These are phyloP conservation scores for Xylaria intraflava DNA, from an alignment of 495 filamentous ascomycete genomes.

Conservation along the genomic window DNA sequence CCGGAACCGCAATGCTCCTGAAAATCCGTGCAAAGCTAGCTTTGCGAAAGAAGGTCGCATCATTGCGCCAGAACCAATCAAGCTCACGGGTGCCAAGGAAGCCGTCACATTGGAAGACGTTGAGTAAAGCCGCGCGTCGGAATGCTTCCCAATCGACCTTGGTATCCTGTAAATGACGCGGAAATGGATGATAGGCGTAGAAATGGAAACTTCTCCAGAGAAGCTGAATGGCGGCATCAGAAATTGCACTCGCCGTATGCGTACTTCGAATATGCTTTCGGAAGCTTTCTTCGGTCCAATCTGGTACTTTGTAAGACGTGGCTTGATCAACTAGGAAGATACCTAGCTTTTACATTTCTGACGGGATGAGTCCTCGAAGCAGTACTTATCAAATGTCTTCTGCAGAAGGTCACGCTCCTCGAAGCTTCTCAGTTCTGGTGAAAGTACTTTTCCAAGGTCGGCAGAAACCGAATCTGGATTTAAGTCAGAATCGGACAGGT, in stretches of 20 bases:
- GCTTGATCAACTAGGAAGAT: no score
- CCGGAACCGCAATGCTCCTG: neutral
- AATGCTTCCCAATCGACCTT: neutral
- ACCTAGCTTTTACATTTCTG: slow-evolving; percentile 1
- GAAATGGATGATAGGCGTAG: slow-evolving; percentile 1
- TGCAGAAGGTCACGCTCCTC: neutral
- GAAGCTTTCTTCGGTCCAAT: slow-evolving; percentile 2
- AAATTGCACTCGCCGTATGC: neutral
- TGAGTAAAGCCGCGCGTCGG: neutral
- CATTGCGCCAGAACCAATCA: slow-evolving; percentile 10
- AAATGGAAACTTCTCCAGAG: slow-evolving; percentile 2
- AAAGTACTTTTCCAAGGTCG: neutral
- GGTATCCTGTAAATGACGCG: neutral
- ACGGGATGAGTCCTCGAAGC: neutral
- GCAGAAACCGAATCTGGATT: neutral
- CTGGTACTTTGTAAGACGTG: neutral
- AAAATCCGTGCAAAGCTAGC: neutral
- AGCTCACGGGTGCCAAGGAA: slow-evolving; percentile 13
- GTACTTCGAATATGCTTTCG: neutral
- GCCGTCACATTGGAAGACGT: slow-evolving; percentile 7
- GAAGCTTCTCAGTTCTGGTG: neutral
- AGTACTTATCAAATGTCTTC: neutral
- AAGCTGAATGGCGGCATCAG: neutral
- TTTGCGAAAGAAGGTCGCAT: neutral
- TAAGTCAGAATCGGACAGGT: neutral